A percentile compares a stretch with the other conserved stretches of the same genome.
phyloP scores from a whole-genome alignment of 257 asterid genomes.

The Gentiana dahurica region DNA sequence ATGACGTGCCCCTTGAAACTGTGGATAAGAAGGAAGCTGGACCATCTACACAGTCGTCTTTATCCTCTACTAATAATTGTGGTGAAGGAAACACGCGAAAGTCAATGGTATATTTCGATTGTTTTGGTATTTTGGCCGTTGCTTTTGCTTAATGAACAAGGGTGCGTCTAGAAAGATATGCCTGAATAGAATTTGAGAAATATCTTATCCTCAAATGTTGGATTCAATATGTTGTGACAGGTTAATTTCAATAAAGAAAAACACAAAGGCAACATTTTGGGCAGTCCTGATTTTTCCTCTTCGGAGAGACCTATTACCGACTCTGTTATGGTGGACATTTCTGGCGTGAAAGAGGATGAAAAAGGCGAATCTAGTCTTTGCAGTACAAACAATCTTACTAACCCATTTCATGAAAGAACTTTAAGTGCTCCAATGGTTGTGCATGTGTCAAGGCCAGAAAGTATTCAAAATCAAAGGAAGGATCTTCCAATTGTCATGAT shows the following conservation, averaged over 20 bases:
- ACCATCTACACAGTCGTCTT: constrained; percentile 13
- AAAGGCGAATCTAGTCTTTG: constrained; percentile 7
- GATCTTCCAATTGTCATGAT: constrained; percentile 88
- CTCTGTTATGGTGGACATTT: constrained; percentile 43
- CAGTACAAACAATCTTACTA: constrained; percentile 16
- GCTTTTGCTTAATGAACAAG: too few species aligned
- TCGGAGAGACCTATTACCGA: constrained; percentile 19
- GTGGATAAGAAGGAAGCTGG: constrained; percentile 18
- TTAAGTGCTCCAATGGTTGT: constrained; percentile 49
- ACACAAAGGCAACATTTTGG: constrained; percentile 11
- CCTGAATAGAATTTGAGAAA: background rate
- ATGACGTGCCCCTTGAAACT: constrained; percentile 17
- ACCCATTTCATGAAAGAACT: constrained; percentile 17
- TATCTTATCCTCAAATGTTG: background rate
- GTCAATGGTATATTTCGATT: constrained; percentile 27
- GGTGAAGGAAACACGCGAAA: constrained; percentile 16
- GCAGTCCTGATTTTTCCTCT: constrained; percentile 13
- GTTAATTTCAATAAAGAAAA: constrained; percentile 19
- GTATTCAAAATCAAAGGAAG: constrained; percentile 58
- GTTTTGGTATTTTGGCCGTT: background rate
- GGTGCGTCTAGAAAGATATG: background rate
- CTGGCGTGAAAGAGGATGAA: constrained; percentile 59
- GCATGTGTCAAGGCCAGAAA: constrained; percentile 66
- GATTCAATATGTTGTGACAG: constrained; percentile 21
- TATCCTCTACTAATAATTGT: constrained; percentile 5